Evolutionary conservation across 352 stramenopile species (phyloP).

Genomic region (Phytophthora brassicae): DNA sequence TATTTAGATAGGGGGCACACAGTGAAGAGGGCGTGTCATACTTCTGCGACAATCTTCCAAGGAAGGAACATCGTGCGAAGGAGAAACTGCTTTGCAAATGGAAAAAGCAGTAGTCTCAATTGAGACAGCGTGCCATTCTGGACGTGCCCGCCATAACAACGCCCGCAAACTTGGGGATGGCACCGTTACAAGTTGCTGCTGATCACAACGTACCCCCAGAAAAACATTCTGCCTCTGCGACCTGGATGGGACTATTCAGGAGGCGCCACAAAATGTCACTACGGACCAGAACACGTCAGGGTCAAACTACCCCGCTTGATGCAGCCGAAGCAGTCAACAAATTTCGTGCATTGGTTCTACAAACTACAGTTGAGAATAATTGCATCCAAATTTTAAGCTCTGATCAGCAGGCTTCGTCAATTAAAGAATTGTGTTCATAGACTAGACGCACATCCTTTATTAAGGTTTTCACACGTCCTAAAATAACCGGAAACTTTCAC

Average conservation of each 20-base stretch:
- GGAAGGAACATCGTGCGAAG: slow-evolving; percentile 5
- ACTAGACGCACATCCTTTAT: too few species aligned
- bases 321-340: neutral
- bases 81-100: slow-evolving; percentile 10
- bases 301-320: slow-evolving; percentile 13
- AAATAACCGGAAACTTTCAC: too few species aligned
- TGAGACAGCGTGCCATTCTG: neutral
- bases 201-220: neutral
- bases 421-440: too few species aligned
- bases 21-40: slow-evolving; percentile 5
- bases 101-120: neutral
- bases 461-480: too few species aligned
- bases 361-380: slow-evolving; percentile 9
- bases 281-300: slow-evolving; percentile 5
- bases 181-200: neutral
- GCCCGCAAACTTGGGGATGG: neutral
- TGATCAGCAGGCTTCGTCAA: too few species aligned
- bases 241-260: slow-evolving; percentile 9
- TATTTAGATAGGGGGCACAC: slow-evolving; percentile 1
- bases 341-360: slow-evolving; percentile 1
- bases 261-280: slow-evolving; percentile 10
- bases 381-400: slow-evolving; percentile 13
- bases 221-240: neutral
- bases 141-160: neutral
- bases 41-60: neutral